Evolutionary conservation across 2,329 filamentous ascomycete species (phyloP).

Genomic region (Zymoseptoria tritici): DNA sequence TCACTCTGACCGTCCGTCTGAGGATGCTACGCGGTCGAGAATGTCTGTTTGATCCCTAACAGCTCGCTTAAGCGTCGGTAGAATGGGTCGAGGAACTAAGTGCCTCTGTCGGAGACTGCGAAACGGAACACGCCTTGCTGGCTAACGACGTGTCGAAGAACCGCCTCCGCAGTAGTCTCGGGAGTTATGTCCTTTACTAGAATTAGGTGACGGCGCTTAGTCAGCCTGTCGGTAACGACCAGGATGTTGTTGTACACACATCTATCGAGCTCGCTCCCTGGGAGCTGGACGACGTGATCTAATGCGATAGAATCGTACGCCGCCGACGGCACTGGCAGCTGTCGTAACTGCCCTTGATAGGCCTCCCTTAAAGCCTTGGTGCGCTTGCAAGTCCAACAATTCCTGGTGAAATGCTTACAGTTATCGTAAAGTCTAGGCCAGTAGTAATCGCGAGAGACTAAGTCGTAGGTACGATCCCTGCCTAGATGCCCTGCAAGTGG

Average conservation of each 20-base stretch:
- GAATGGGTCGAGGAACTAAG: too few species aligned
- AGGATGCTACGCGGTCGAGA: too few species aligned
- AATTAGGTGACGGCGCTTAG: constrained; percentile 1
- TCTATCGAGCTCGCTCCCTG: neutral
- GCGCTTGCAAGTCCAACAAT: neutral
- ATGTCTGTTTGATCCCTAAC: too few species aligned
- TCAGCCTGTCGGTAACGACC: neutral
- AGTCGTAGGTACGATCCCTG: neutral
- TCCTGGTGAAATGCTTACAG: neutral
- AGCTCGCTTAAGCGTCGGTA: too few species aligned
- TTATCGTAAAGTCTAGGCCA: neutral
- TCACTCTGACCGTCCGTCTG: too few species aligned
- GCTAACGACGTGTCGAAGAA: neutral
- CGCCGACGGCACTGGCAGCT: neutral
- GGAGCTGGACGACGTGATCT: neutral
- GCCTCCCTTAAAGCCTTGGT: neutral
- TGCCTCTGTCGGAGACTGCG: too few species aligned
- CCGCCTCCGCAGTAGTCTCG: neutral
- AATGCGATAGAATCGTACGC: neutral
- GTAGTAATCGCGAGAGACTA: neutral
- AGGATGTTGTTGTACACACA: neutral
- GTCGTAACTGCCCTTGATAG: neutral
- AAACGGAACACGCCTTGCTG: neutral
- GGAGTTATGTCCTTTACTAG: neutral
- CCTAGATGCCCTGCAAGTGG: neutral